These are phyloP conservation scores for Hypoxylon sp. DNA, from an alignment of 2,329 filamentous ascomycete genomes.

Conservation along the genomic window DNA sequence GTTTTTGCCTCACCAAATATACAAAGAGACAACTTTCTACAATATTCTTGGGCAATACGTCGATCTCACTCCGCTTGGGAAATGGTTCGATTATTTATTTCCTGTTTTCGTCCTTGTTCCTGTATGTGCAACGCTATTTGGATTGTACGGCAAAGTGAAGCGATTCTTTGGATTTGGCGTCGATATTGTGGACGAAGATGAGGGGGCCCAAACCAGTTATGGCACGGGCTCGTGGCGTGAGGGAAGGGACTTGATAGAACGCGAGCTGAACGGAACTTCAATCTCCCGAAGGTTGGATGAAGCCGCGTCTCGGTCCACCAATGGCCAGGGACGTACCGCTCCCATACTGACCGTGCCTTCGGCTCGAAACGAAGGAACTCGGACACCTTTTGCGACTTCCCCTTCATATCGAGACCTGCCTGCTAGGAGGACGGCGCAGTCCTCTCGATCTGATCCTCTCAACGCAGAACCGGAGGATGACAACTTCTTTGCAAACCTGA, in stretches of 20 bases:
- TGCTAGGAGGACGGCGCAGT: constrained; percentile 51
- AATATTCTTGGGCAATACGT: constrained; percentile 86
- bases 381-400: constrained; percentile 61
- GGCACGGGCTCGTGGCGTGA: constrained; percentile 91
- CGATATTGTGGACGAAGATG: constrained; percentile 80
- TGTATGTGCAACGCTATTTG: constrained; percentile 87
- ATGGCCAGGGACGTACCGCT: constrained; percentile 53
- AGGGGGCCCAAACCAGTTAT: constrained; percentile 72
- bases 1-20: constrained; percentile 80
- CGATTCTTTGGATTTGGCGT: constrained; percentile 81
- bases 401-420: constrained; percentile 53
- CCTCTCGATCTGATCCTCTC: constrained; percentile 54
- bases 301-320: constrained; percentile 53
- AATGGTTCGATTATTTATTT: constrained; percentile 89
- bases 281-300: constrained; percentile 64
- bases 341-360: constrained; percentile 64
- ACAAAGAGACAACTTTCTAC: constrained; percentile 85
- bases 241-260: constrained; percentile 88
- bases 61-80: constrained; percentile 83
- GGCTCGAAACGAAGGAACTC: constrained; percentile 53
- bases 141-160: constrained; percentile 85
- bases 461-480: constrained; percentile 77
- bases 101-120: constrained; percentile 89
- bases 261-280: constrained; percentile 78
- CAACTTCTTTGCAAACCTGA: constrained; percentile 85